These are phyloP conservation scores for Lotmaria passim DNA, from an alignment of 208 protist genomes.

Conservation along the genomic window DNA sequence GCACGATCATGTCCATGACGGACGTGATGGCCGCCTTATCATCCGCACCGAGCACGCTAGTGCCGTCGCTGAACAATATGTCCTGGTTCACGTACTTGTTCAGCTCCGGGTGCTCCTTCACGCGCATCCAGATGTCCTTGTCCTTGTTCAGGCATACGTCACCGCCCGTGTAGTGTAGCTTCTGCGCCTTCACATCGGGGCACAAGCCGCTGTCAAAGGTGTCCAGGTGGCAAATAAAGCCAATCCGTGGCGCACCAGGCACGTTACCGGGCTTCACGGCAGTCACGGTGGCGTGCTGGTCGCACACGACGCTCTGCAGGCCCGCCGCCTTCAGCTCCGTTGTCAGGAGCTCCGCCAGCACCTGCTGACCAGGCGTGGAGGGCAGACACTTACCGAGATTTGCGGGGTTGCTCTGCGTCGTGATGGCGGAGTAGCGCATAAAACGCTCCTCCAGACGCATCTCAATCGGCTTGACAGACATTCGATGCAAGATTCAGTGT, in stretches of 20 bases:
- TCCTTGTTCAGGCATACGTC: slow-evolving; percentile 82
- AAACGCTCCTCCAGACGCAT: slow-evolving; percentile 73
- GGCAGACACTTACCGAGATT: slow-evolving; percentile 71
- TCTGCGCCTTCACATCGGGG: slow-evolving; percentile 74
- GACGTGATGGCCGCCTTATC: slow-evolving; percentile 83
- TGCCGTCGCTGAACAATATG: slow-evolving; percentile 88
- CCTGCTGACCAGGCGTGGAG: slow-evolving; percentile 79
- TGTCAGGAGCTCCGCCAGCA: slow-evolving; percentile 79
- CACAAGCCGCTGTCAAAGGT: slow-evolving; percentile 80
- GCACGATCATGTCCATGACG: slow-evolving; percentile 83
- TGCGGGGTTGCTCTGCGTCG: slow-evolving; percentile 64
- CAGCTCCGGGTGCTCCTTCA: slow-evolving; percentile 75
- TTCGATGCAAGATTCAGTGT: slow-evolving; percentile 3
- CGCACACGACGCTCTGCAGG: slow-evolving; percentile 59
- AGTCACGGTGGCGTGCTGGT: slow-evolving; percentile 79
- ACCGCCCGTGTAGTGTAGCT: slow-evolving; percentile 67
- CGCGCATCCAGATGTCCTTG: slow-evolving; percentile 69
- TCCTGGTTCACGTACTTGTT: slow-evolving; percentile 75
- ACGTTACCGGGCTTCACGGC: slow-evolving; percentile 72
- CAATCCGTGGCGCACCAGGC: slow-evolving; percentile 65
- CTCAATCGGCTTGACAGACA: slow-evolving; percentile 45
- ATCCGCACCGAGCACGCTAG: slow-evolving; percentile 86
- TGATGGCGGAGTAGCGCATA: slow-evolving; percentile 81
- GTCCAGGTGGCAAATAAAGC: slow-evolving; percentile 89
- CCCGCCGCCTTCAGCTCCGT: slow-evolving; percentile 61